Conservation (phyloP, 1,139 yeast genomes). For the Spathaspora sp. region DNA sequence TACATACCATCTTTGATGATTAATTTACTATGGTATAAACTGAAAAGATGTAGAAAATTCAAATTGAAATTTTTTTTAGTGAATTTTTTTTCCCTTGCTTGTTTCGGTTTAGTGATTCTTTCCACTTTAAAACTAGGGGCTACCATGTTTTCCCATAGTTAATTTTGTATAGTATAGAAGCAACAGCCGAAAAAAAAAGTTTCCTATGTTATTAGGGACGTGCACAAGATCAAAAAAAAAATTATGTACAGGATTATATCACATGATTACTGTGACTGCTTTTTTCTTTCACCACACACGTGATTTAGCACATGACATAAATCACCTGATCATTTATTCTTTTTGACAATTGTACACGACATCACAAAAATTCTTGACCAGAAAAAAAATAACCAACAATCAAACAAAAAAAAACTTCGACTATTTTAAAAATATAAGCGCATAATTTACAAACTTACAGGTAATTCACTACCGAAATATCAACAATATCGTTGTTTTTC, state of each 20-base stretch:
- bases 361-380: background rate
- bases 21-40: conserved; percentile 22
- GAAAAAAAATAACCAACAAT: background rate
- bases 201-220: background rate
- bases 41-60: conserved; percentile 10
- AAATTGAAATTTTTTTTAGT: conserved; percentile 1
- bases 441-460: background rate
- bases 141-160: background rate
- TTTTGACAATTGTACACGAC: conserved; percentile 1
- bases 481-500: background rate
- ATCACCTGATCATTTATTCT: conserved; percentile 1
- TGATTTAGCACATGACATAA: background rate
- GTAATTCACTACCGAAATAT: background rate
- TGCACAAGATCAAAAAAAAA: background rate
- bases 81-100: conserved; percentile 5
- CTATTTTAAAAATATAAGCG: background rate
- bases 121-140: background rate
- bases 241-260: conserved; percentile 4
- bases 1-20: conserved; percentile 42
- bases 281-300: background rate
- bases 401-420: conserved; percentile 1
- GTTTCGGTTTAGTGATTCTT: background rate
- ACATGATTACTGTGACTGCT: conserved; percentile 6
- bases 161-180: background rate
- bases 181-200: background rate